Evolutionary conservation across 2,329 filamentous ascomycete species (phyloP).

Genomic region (Fusarium stilboides): DNA sequence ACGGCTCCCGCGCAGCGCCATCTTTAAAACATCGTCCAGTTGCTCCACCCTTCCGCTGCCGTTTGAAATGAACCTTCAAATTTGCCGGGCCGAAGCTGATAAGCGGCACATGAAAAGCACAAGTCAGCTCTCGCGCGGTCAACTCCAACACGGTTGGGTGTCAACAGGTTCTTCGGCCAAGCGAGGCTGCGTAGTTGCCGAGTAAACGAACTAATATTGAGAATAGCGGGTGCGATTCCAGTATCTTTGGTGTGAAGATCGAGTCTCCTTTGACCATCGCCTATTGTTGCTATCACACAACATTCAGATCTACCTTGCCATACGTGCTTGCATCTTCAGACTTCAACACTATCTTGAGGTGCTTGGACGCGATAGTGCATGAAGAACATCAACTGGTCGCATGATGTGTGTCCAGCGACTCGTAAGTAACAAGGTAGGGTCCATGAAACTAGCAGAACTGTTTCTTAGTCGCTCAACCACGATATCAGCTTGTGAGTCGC

Average conservation of each 20-base stretch:
- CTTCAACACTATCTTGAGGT: constrained; percentile 7
- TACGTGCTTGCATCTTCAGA: constrained; percentile 22
- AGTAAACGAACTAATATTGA: not conserved
- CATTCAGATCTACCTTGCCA: constrained; percentile 14
- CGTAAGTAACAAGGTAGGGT: constrained; percentile 30
- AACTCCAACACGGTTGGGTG: constrained; percentile 7
- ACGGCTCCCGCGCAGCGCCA: constrained; percentile 41
- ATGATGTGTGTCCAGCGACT: constrained; percentile 30
- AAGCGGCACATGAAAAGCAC: not conserved
- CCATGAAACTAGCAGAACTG: constrained; percentile 36
- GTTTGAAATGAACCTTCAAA: not conserved
- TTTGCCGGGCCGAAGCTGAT: not conserved
- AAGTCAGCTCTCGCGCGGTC: not conserved
- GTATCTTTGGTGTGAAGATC: not conserved
- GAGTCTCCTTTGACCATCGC: not conserved
- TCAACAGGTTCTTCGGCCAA: constrained; percentile 2
- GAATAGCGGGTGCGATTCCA: not conserved
- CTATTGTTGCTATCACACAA: constrained; percentile 13
- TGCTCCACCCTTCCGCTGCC: constrained; percentile 24
- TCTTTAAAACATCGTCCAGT: constrained; percentile 24
- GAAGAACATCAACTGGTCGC: constrained; percentile 33
- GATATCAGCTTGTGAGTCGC: constrained; percentile 27
- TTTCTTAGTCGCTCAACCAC: constrained; percentile 11
- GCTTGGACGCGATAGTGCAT: constrained; percentile 19
- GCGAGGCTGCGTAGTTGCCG: not conserved